These are phyloP conservation scores for Hansenula lynferdii DNA, from an alignment of 1,139 yeast species.

Conservation along the genomic window DNA sequence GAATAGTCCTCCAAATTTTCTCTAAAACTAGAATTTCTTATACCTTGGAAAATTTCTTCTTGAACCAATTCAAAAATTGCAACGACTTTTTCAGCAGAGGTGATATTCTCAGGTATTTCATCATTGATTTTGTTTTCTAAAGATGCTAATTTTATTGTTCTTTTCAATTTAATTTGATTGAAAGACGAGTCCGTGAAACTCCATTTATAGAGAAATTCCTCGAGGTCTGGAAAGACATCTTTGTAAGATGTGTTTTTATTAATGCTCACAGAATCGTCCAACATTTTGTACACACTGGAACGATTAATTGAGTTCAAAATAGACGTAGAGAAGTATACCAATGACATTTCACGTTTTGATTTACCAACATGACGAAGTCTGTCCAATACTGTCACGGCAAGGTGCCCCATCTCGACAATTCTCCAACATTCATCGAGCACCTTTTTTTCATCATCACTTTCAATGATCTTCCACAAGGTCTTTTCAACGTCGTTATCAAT, in stretches of 20 bases:
- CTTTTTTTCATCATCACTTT: not conserved
- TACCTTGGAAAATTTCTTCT: too few species aligned
- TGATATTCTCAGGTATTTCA: too few species aligned
- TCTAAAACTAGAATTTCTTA: too few species aligned
- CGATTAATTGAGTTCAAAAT: not conserved
- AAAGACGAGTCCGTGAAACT: not conserved
- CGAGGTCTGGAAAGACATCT: not conserved
- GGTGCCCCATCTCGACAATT: not conserved
- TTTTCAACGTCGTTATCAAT: not conserved
- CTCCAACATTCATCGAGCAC: not conserved
- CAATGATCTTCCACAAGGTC: not conserved
- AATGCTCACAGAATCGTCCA: not conserved
- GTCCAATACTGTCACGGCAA: not conserved
- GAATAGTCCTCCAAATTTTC: slow-evolving; percentile 4
- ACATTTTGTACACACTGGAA: not conserved
- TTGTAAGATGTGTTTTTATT: not conserved
- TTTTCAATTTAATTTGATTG: not conserved
- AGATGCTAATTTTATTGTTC: not conserved
- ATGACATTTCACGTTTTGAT: not conserved
- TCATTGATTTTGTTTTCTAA: too few species aligned
- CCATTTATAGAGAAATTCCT: not conserved
- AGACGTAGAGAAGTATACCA: not conserved
- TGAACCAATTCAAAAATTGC: too few species aligned
- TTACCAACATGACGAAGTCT: not conserved
- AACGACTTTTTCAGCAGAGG: too few species aligned